These are phyloP conservation scores for Verticillium isaacii DNA, from an alignment of 2,329 filamentous ascomycete genomes.

Conservation along the genomic window DNA sequence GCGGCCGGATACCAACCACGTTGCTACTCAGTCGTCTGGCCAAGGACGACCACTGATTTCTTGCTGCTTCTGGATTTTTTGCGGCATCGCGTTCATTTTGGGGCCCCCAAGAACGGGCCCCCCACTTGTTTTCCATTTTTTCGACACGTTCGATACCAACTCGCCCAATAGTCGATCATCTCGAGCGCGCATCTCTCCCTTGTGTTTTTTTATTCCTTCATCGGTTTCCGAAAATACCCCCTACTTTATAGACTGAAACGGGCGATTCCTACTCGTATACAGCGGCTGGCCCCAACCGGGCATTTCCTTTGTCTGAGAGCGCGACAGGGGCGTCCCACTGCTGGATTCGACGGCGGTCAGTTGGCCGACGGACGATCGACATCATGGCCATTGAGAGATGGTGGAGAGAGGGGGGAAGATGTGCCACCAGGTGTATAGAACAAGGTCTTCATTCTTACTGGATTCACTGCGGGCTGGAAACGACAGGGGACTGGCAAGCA, in stretches of 20 bases:
- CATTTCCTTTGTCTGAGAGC: neutral
- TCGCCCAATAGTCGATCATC: constrained; percentile 6
- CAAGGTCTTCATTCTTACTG: neutral
- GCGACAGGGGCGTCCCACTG: neutral
- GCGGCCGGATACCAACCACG: constrained; percentile 7
- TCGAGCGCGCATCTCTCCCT: constrained; percentile 9
- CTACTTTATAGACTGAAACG: constrained; percentile 13
- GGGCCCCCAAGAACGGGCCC: constrained; percentile 5
- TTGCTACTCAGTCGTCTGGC: constrained; percentile 1
- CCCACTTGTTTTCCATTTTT: constrained; percentile 7
- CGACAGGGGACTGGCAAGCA: neutral
- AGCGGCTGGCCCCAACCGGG: neutral
- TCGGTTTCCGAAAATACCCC: constrained; percentile 13
- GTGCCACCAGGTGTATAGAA: neutral
- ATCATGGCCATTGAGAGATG: neutral
- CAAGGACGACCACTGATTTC: constrained; percentile 5
- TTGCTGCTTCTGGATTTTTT: constrained; percentile 11
- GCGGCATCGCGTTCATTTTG: constrained; percentile 8
- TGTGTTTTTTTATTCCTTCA: constrained; percentile 6
- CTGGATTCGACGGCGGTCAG: neutral
- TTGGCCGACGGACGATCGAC: neutral
- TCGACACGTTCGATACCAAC: constrained; percentile 14
- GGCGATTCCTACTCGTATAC: constrained; percentile 1
- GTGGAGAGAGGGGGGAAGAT: neutral
- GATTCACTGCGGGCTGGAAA: neutral